Evolutionary conservation across 2,329 filamentous ascomycete genomes (phyloP).

Genomic region (Monosporascus sp.): DNA sequence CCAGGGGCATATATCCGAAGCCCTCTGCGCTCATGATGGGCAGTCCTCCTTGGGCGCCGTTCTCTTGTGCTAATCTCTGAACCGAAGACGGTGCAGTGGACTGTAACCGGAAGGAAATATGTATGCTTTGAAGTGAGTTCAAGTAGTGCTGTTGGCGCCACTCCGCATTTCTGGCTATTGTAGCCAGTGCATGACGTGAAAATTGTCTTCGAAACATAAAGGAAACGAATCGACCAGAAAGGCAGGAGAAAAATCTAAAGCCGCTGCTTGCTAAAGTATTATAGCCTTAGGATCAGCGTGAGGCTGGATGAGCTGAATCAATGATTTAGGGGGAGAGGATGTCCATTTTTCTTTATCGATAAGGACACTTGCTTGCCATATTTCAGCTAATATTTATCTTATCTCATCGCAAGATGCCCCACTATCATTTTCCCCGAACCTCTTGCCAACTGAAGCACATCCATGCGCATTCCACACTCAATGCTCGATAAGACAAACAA

Average conservation of each 20-base stretch:
- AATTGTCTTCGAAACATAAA: not conserved
- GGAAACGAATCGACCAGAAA: not conserved
- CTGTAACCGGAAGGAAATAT: not conserved
- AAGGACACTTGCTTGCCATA: not conserved
- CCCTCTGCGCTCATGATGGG: slow-evolving; percentile 4
- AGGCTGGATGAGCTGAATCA: too few relatives aligned
- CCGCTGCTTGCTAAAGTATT: too few relatives aligned
- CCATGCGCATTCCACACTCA: too few relatives aligned
- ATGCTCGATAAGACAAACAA: not conserved
- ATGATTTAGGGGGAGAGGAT: not conserved
- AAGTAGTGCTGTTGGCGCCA: not conserved
- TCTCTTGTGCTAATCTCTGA: not conserved
- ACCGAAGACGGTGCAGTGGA: not conserved
- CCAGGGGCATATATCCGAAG: slow-evolving; percentile 1
- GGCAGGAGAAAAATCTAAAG: not conserved
- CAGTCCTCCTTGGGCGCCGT: not conserved
- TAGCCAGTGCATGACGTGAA: not conserved
- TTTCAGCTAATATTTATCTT: not conserved
- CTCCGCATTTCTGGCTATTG: not conserved
- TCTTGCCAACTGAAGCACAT: too few relatives aligned
- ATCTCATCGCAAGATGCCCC: not conserved
- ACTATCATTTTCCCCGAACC: not conserved
- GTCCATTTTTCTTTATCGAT: not conserved
- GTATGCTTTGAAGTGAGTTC: not conserved
- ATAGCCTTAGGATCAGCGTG: too few relatives aligned